These are phyloP conservation scores for Adansonia madagascariensis DNA, from an alignment of 441 rosid species.

Conservation along the genomic window DNA sequence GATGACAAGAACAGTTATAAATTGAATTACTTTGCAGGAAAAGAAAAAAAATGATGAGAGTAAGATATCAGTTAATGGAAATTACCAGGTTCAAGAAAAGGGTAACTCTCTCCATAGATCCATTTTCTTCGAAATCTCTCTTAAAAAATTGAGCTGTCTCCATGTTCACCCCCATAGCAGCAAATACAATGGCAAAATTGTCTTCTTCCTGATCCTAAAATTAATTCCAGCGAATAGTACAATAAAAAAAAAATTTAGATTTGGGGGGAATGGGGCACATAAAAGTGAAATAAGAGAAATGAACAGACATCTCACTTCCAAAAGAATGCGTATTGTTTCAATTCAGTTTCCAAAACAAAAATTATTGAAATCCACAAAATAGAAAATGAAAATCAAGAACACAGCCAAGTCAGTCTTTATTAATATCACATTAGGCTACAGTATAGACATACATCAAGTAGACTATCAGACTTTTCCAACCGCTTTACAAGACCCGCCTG, in stretches of 20 bases:
- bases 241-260: neutral
- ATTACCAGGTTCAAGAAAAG: constrained; percentile 93
- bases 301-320: neutral
- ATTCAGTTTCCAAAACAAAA: neutral
- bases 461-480: constrained; percentile 74
- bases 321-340: neutral
- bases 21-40: neutral
- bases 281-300: neutral
- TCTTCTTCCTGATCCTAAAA: constrained; percentile 82
- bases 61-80: neutral
- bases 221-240: neutral
- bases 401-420: neutral
- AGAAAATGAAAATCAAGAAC: neutral
- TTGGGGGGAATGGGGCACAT: neutral
- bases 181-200: constrained; percentile 98
- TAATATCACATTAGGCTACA: constrained; percentile 7
- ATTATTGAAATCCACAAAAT: neutral
- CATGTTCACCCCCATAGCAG: constrained; percentile 98
- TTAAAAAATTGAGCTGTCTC: constrained; percentile 98
- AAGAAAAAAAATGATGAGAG: neutral
- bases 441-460: constrained; percentile 55
- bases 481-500: constrained; percentile 11
- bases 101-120: constrained; percentile 99
- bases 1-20: neutral
- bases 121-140: constrained; percentile 99